Evolutionary conservation across 75 land plant genomes (phyloP), one percentile per base, ranked within the genome.

Genomic region (Chamaecyparis obtusa): DNA sequence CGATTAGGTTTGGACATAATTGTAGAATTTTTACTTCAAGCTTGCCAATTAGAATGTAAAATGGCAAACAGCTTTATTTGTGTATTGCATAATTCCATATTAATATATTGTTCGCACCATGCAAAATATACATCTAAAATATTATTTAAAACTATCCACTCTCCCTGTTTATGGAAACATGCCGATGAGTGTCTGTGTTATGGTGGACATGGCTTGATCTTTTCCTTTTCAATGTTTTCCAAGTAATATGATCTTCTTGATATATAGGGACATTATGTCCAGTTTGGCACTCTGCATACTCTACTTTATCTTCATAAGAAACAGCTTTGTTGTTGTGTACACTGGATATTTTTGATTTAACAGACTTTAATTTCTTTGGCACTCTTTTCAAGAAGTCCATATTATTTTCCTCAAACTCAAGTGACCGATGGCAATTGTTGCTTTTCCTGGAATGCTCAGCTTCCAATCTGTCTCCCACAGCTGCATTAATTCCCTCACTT

Each of bases 141-240:
- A 30, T 19, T 81, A 9, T 81, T 13, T 46, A n/a, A 11, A n/a
- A 41, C 83, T 81, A 46, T 3, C 83, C 49, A 46, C 16, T 81
- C 51, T 43, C 83, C 54, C n/a, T 81, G 83, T 81, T 81, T 44
- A 21, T 1, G 46, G 54, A 81, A 27, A 41, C 11, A 81, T 81
- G 83, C 49, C 49, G 14, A n/a, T 51, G 83, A 46, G 6, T 46
- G 48, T 81, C 51, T 81, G 83, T 10, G 48, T 81, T 46, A 46
- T 44, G 51, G 54, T 81, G 83, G 43, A 21, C 54, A 46, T 81
- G 83, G 49, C 54, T 81, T 44, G 83, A 81, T 46, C 83, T 46
- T 81, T 81, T 81, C 46, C 83, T 81, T 41, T 81, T 81, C 48
- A 81, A 81, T 81, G 83, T 10, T 46, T 81, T 81, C 83, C 83